A percentile compares a stretch with the other conserved stretches of the same genome.
Conservation (phyloP, 1,284 basidiomycete genomes). For the Marasmius fiardii region DNA sequence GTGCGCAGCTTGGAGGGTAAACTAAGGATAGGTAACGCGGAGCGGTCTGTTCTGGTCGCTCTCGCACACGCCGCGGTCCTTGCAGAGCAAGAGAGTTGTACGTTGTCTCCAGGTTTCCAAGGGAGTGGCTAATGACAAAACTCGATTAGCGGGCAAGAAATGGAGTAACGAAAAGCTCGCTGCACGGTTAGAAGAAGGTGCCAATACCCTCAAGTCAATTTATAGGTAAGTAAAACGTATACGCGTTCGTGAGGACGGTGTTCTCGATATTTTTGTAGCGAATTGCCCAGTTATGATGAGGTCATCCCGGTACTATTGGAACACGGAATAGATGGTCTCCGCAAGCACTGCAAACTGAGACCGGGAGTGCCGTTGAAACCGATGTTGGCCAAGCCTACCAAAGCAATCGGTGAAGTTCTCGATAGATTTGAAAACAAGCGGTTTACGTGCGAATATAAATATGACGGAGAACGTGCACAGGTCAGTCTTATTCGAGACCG, state of each 20-base stretch:
- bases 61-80: slow-evolving; percentile 84
- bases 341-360: slow-evolving; percentile 83
- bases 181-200: slow-evolving; percentile 75
- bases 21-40: slow-evolving; percentile 95
- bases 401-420: slow-evolving; percentile 97
- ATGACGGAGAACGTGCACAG: slow-evolving; percentile 98
- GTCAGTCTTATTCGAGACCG: slow-evolving; percentile 30
- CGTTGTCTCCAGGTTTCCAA: slow-evolving; percentile 16
- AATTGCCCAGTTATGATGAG: slow-evolving; percentile 91
- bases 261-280: slow-evolving; percentile 46
- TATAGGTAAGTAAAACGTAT: slow-evolving; percentile 63
- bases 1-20: slow-evolving; percentile 97
- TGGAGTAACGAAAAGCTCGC: slow-evolving; percentile 75
- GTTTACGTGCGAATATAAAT: slow-evolving; percentile 99
- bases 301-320: slow-evolving; percentile 92
- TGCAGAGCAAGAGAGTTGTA: slow-evolving; percentile 70
- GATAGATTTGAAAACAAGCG: slow-evolving; percentile 95
- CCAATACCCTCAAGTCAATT: slow-evolving; percentile 83
- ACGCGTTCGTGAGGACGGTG: slow-evolving; percentile 3
- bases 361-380: slow-evolving; percentile 97
- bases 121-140: slow-evolving; percentile 7
- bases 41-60: slow-evolving; percentile 88
- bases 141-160: slow-evolving; percentile 59
- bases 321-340: slow-evolving; percentile 72
- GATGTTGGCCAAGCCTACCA: slow-evolving; percentile 99